Conservation (phyloP, 345 rosid species). For the Linum usitatissimum region DNA sequence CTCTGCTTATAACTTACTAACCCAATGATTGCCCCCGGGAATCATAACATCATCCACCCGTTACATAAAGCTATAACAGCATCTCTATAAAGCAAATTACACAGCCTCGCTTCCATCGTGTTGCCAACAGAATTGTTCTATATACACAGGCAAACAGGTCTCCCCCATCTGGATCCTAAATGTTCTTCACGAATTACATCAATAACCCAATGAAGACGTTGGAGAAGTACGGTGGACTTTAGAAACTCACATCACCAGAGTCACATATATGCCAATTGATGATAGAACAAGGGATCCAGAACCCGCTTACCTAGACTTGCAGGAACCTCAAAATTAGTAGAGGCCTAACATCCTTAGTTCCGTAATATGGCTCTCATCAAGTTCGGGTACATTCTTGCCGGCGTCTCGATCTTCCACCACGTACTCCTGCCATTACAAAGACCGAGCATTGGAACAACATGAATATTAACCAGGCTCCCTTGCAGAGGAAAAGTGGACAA, state of each 20-base stretch:
- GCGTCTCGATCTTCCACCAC: slow-evolving; percentile 86
- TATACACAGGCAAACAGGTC: background rate
- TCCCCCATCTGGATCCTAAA: background rate
- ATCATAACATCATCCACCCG: background rate
- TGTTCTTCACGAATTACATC: background rate
- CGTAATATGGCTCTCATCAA: slow-evolving; percentile 73
- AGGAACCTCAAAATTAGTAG: slow-evolving; percentile 27
- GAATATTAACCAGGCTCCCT: too few relatives aligned
- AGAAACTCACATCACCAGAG: background rate
- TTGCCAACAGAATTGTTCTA: background rate
- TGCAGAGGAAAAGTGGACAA: too few relatives aligned
- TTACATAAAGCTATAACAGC: too few relatives aligned
- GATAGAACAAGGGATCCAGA: background rate
- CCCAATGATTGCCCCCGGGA: too few relatives aligned
- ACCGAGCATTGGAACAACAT: background rate
- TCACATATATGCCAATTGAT: background rate
- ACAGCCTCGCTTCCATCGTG: too few relatives aligned
- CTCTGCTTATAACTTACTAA: too few relatives aligned
- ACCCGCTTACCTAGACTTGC: slow-evolving; percentile 21
- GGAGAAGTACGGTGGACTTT: background rate
- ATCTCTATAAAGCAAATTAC: too few relatives aligned
- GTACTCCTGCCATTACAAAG: slow-evolving; percentile 50
- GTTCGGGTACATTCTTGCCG: slow-evolving; percentile 62
- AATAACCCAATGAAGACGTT: background rate
- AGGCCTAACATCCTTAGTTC: slow-evolving; percentile 92